Conservation (phyloP, 2,329 filamentous ascomycete species). For the Kalaharituber pfeilii region DNA sequence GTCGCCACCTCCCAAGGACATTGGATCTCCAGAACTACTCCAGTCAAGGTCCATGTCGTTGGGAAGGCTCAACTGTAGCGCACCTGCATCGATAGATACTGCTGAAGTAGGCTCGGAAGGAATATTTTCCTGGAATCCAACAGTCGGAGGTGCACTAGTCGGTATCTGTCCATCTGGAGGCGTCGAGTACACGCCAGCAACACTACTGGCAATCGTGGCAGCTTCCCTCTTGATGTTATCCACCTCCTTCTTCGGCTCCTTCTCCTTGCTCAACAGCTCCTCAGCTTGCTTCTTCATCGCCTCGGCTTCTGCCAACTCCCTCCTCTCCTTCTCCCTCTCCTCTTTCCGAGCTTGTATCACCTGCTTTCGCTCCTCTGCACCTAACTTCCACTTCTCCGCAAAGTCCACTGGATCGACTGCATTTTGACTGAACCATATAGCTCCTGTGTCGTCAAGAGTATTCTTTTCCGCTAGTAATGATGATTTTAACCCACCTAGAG, state of each 20-base stretch:
- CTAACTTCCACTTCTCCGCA: conserved; percentile 1
- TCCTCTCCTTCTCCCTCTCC: not conserved
- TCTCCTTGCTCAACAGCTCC: not conserved
- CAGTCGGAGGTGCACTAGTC: not conserved
- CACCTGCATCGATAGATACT: not conserved
- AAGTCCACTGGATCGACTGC: not conserved
- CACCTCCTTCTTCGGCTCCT: not conserved
- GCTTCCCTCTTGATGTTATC: conserved; percentile 1
- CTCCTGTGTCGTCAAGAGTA: not conserved
- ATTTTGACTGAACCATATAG: not conserved
- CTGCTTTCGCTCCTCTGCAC: conserved; percentile 3
- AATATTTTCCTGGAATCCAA: conserved; percentile 3
- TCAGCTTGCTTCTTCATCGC: not conserved
- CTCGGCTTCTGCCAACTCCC: not conserved
- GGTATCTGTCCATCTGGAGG: conserved; percentile 14
- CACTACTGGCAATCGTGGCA: not conserved
- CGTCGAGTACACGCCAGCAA: conserved; percentile 16
- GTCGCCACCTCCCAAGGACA: conserved; percentile 6
- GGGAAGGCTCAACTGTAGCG: conserved; percentile 1
- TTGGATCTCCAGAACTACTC: conserved; percentile 7
- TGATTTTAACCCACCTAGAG: not conserved
- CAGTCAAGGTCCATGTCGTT: conserved; percentile 16
- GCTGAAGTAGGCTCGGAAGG: conserved; percentile 4
- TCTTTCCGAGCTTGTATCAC: not conserved
- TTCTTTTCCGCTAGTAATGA: not conserved